Conservation (phyloP, 768 basidiomycete genomes). For the Amanita phalloides region DNA sequence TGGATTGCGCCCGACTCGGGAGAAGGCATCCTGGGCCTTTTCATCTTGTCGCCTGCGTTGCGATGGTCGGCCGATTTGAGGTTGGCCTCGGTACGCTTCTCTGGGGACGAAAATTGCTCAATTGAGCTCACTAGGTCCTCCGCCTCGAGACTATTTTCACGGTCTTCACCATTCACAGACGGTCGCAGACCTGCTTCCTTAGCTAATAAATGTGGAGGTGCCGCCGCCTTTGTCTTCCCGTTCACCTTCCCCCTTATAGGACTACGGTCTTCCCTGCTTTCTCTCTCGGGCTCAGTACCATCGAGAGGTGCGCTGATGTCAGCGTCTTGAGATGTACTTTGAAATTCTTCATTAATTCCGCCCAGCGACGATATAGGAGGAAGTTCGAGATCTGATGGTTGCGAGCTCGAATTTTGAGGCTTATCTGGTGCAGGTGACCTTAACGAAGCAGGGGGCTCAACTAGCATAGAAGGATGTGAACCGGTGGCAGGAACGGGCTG, state of each 20-base stretch:
- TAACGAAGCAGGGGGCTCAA: slow-evolving; percentile 4
- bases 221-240: not conserved
- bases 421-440: not conserved
- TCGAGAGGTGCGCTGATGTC: not conserved
- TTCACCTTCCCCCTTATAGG: not conserved
- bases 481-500: not conserved
- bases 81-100: not conserved
- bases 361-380: not conserved
- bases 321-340: not conserved
- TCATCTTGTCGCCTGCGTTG: not conserved
- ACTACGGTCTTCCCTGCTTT: not conserved
- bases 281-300: not conserved
- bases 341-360: not conserved
- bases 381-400: not conserved
- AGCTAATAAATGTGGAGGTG: too few species aligned
- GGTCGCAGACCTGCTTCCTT: not conserved
- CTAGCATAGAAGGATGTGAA: not conserved
- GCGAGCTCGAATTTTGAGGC: not conserved
- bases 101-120: slow-evolving; percentile 4
- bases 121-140: slow-evolving; percentile 1
- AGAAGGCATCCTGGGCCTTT: not conserved
- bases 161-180: not conserved
- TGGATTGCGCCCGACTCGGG: not conserved
- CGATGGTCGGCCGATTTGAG: not conserved
- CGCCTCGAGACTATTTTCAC: not conserved